A percentile compares a stretch with the other conserved stretches of the same genome.
These are phyloP conservation scores for Lentinus tigrinus DNA, from an alignment of 768 basidiomycete species.

Conservation along the genomic window DNA sequence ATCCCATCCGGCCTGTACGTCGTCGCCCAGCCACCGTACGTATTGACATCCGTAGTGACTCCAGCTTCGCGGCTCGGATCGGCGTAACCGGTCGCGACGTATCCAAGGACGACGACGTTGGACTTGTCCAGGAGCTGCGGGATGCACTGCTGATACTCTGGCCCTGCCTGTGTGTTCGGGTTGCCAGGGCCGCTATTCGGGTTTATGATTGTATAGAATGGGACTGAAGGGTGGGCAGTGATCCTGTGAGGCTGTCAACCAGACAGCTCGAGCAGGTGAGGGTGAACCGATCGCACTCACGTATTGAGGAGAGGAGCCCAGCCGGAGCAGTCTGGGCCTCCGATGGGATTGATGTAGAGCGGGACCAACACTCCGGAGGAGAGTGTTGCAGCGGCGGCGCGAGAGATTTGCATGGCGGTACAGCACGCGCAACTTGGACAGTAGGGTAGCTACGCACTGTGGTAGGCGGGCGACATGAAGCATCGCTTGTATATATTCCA, in stretches of 20 bases:
- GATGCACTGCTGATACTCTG: slow-evolving; percentile 32
- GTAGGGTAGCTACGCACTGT: no score
- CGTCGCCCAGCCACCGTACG: slow-evolving; percentile 31
- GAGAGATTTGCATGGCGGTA: no score
- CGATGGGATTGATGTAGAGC: slow-evolving; percentile 10
- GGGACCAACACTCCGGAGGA: slow-evolving; percentile 9
- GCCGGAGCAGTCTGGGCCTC: neutral
- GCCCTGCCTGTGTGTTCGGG: slow-evolving; percentile 28
- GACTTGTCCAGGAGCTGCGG: slow-evolving; percentile 14
- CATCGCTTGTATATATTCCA: neutral
- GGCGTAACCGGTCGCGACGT: slow-evolving; percentile 26
- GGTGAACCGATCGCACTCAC: neutral
- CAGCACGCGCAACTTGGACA: no score
- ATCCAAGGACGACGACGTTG: slow-evolving; percentile 34
- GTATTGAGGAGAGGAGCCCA: slow-evolving; percentile 3
- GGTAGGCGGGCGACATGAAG: no score
- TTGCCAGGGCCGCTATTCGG: slow-evolving; percentile 33
- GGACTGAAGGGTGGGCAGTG: slow-evolving; percentile 24
- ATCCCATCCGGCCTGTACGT: slow-evolving; percentile 34
- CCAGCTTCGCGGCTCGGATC: neutral
- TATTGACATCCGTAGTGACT: slow-evolving; percentile 30
- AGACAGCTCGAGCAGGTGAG: neutral
- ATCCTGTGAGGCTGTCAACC: slow-evolving; percentile 22
- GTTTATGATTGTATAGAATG: slow-evolving; percentile 33
- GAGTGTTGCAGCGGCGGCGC: slow-evolving; percentile 6